These are phyloP conservation scores for Capniomyces stellatus DNA, from an alignment of 371 early-diverging fungal genomes.

Conservation along the genomic window DNA sequence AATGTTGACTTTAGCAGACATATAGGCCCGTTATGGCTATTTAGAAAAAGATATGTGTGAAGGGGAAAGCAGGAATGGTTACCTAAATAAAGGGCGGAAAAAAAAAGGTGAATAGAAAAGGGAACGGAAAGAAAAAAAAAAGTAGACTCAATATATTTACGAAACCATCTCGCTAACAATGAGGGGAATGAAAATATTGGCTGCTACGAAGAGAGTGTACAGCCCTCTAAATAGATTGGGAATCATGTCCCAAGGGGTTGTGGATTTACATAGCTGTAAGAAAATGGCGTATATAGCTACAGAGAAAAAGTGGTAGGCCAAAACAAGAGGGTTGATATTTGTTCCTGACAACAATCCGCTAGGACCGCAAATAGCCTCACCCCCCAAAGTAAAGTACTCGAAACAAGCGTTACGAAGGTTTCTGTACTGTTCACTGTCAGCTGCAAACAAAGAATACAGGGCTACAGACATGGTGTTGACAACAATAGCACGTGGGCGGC, in stretches of 20 bases:
- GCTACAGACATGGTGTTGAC: slow-evolving; percentile 85
- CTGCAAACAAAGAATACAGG: slow-evolving; percentile 71
- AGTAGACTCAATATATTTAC: too few species aligned
- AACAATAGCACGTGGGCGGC: slow-evolving; percentile 50
- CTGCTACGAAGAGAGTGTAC: slow-evolving; percentile 24
- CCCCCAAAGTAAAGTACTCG: slow-evolving; percentile 69
- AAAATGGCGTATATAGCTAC: slow-evolving; percentile 57
- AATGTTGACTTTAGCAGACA: too few species aligned
- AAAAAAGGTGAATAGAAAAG: too few species aligned
- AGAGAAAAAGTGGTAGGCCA: slow-evolving; percentile 64
- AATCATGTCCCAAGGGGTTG: slow-evolving; percentile 7
- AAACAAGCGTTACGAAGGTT: slow-evolving; percentile 73
- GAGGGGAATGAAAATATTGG: slow-evolving; percentile 23
- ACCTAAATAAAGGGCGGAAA: too few species aligned
- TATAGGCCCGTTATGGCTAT: too few species aligned
- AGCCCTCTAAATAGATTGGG: slow-evolving; percentile 17
- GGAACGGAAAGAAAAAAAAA: too few species aligned
- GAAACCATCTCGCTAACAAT: slow-evolving; percentile 21
- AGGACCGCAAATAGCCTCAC: slow-evolving; percentile 57
- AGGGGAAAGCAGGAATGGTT: too few species aligned
- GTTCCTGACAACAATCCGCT: slow-evolving; percentile 68
- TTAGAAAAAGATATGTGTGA: too few species aligned
- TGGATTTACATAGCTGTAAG: slow-evolving; percentile 8
- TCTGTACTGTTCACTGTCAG: slow-evolving; percentile 37
- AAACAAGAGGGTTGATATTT: slow-evolving; percentile 37